Evolutionary conservation across 768 basidiomycete genomes (phyloP), one percentile per base, ranked within the genome.

Genomic region (Tylopilus plumbeoviolaceoides): DNA sequence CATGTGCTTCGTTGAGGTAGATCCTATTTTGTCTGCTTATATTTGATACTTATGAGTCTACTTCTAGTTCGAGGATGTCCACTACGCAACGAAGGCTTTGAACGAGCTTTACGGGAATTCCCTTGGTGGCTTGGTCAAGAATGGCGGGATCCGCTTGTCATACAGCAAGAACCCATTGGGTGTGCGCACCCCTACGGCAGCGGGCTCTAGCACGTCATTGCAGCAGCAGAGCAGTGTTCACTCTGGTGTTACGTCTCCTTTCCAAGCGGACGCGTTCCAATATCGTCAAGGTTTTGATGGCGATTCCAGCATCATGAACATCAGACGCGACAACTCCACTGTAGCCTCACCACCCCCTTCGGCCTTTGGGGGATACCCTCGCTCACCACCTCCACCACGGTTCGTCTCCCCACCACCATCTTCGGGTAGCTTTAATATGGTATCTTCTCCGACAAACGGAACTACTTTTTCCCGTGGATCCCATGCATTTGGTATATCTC

Each of bases 91-190:
- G 8, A 84, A 81, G 66, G 90, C 95, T n/a, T 77, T 98, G 63
- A 82, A 86, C 53, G 89, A 94, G 44, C 75, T 98, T 55, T 93
- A 97, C 51, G 97, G 97, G 23, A 80, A 94, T 65, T 91, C 83
- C n/a, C 76, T 99, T 39, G 83, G 84, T 54, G 95, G 95, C 8
- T 73, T 95, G 25, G 89, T 99, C 67, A 98, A 97, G 73, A 91
- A 92, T 55, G 89, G 87, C 39, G 91, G 92, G n/a, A 98, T 99
- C 55, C 85, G 97, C 38, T 73, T 99, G 50, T 97, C 94, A 7
- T 99, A 95, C 72, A 95, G 93, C 73, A 98, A 97, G 80, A 97
- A 98, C 68, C 94, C 95, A 7, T 79, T 98, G n/a, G 95, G 95
- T 43, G 88, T 91, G 47, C 85, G 89, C 44, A 89, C 88, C 8